Evolutionary conservation across 768 basidiomycete genomes (phyloP), one percentile per base, ranked within the genome.

Genomic region (Termitomyces sp.): DNA sequence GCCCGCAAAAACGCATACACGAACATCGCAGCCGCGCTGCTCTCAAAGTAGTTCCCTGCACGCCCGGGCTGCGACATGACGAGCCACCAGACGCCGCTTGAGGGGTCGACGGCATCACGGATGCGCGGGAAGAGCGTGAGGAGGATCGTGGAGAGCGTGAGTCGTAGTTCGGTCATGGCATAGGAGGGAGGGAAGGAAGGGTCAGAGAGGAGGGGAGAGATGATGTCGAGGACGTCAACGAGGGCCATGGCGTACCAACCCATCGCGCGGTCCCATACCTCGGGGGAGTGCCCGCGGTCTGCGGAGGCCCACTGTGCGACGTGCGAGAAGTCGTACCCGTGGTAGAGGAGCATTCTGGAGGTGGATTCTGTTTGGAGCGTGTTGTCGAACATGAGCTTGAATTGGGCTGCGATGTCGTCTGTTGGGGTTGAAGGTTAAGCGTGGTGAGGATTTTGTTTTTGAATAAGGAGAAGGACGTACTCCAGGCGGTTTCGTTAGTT

Each of bases 241-340:
- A 81, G 74, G 1, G 79, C 79, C 79, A 81, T 81, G 38, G 69
- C 65, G 65, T 78, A 82, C 81, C 80, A 75, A 13, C 80, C 81
- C 13, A 83, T 62, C 0, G 80, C 79, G 20, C 80, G 78, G 54
- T 77, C 77, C 80, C 81, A 82, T 9, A 81, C 76, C 58, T 81
- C 78, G 7, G 80, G 79, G 3, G 77, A 78, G 59, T 80, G 79
- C 0, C 81, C 81, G 1, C 79, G 73, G 65, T 79, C 78, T 0
- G 76, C 61, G 15, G 75, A 76, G 6, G 81, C 80, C 81, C 81
- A 83, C 20, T 72, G 66, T 5, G 76, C 69, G 15, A 68, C 74
- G 60, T 78, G 73, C 2, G 79, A 78, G 63, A 72, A 78, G 61
- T 82, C 81, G 62, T 82, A 83, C 4, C 81, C 81, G 61, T 81